Evolutionary conservation across 176 grass and related monocot species (phyloP), one percentile per base, ranked within the genome.

Genomic region (Oryza coarctata): DNA sequence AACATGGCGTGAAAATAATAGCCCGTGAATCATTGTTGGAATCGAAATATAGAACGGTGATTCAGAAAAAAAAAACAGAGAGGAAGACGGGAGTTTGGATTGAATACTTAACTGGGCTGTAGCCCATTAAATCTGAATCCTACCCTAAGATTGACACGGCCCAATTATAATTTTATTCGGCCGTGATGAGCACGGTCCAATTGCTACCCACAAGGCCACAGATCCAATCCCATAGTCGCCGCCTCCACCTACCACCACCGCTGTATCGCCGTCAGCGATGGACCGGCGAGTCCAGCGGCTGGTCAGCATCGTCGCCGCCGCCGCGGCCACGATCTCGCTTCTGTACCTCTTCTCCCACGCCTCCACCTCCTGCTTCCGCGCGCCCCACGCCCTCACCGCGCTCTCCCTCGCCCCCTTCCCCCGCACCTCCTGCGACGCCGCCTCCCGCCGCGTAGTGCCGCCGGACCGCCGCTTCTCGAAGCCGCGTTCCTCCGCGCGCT

Each of bases 351-450:
- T 93, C 78, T 82, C 50, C 74, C 36, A 82, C 35, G 73, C 67
- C 33, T 92, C 89, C 74, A n/a, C 45, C 36, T 55, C 78, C 76
- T 88, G 82, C 79, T 82, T 78, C 73, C 10, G 73, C 12, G 52
- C 52, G 44, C 18, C 80, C 13, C 6, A 5, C 60, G 3, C n/a
- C 18, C 2, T 13, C 22, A 23, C 31, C 57, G 79, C 81, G n/a
- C 75, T 79, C 71, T 26, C 89, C 67, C 49, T 47, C 15, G 39
- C 36, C 32, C 74, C 47, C 3, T 89, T 84, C 71, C 95, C 86
- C 14, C 63, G 49, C 78, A 89, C 82, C 50, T 93, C 95, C 26
- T 98, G 95, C 88, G 95, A 94, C 4, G 86, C 86, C 55, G 86
- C 91, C 65, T 83, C 92, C 52, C 92, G 95, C 41, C 82, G 80